phyloP scores from a whole-genome alignment of 768 basidiomycete species.

The Leccinum broughii region DNA sequence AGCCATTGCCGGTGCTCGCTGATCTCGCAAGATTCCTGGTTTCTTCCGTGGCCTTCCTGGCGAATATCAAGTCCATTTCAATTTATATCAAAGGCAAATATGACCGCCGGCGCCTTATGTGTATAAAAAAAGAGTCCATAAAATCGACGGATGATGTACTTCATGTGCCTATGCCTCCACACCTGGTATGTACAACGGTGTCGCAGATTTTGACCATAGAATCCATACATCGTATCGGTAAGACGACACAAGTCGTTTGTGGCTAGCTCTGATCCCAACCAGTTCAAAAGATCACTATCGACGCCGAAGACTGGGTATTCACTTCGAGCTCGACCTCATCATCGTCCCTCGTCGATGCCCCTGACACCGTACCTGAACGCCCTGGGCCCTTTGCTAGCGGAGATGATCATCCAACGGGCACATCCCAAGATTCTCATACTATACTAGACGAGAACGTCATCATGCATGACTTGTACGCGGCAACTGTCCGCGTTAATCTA shows the following conservation, averaged over 20 bases:
- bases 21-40: slow-evolving; percentile 16
- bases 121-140: background rate
- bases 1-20: slow-evolving; percentile 3
- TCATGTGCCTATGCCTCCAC: background rate
- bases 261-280: background rate
- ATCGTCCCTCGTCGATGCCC: background rate
- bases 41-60: slow-evolving; percentile 13
- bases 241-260: background rate
- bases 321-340: background rate
- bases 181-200: background rate
- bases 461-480: slow-evolving; percentile 17
- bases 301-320: slow-evolving; percentile 5
- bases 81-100: background rate
- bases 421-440: background rate
- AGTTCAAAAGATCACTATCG: slow-evolving; percentile 14
- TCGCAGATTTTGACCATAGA: background rate
- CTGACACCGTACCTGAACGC: background rate
- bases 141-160: background rate
- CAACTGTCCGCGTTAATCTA: slow-evolving; percentile 2
- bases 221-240: slow-evolving; percentile 11
- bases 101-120: background rate
- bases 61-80: slow-evolving; percentile 3
- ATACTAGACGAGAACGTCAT: background rate
- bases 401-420: background rate
- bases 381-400: background rate